A percentile compares a stretch with the other conserved stretches of the same genome.
These are phyloP conservation scores for Ophiobolus disseminans DNA, from an alignment of 2,329 filamentous ascomycete species.

Conservation along the genomic window DNA sequence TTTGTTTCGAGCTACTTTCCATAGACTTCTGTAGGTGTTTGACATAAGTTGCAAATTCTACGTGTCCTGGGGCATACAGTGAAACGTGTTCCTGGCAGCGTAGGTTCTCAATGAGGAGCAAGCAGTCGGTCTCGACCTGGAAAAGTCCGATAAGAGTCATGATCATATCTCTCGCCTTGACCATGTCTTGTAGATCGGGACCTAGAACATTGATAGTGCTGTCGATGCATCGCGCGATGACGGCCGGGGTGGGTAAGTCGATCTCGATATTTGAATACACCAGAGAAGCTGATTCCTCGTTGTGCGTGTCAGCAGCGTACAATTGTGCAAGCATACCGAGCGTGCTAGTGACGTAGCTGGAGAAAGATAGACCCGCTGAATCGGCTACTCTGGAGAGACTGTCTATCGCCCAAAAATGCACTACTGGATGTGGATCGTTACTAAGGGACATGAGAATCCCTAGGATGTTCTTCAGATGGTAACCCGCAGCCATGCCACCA, in stretches of 20 bases:
- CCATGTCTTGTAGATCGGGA: conserved; percentile 90
- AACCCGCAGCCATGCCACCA: conserved; percentile 95
- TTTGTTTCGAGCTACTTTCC: conserved; percentile 69
- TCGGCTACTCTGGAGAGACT: conserved; percentile 86
- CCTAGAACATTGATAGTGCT: conserved; percentile 97
- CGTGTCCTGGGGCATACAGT: conserved; percentile 85
- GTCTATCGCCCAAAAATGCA: conserved; percentile 96
- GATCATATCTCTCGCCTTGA: conserved; percentile 90
- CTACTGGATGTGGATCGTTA: conserved; percentile 91
- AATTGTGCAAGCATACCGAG: conserved; percentile 93
- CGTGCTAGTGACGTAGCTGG: conserved; percentile 85
- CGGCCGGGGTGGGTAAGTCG: conserved; percentile 80
- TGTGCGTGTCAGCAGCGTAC: conserved; percentile 90
- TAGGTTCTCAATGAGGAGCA: conserved; percentile 78
- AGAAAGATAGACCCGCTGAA: conserved; percentile 90
- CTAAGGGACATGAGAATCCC: conserved; percentile 97
- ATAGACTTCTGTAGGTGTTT: conserved; percentile 80
- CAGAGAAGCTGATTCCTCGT: conserved; percentile 78
- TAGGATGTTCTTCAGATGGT: conserved; percentile 96
- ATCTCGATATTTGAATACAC: conserved; percentile 91
- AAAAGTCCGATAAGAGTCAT: conserved; percentile 86
- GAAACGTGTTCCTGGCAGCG: conserved; percentile 89
- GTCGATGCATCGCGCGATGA: conserved; percentile 87
- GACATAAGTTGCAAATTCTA: conserved; percentile 86
- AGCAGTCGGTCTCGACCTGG: conserved; percentile 72